phyloP scores from a whole-genome alignment of 148 eudicot genomes.

The Polygonum aviculare region DNA sequence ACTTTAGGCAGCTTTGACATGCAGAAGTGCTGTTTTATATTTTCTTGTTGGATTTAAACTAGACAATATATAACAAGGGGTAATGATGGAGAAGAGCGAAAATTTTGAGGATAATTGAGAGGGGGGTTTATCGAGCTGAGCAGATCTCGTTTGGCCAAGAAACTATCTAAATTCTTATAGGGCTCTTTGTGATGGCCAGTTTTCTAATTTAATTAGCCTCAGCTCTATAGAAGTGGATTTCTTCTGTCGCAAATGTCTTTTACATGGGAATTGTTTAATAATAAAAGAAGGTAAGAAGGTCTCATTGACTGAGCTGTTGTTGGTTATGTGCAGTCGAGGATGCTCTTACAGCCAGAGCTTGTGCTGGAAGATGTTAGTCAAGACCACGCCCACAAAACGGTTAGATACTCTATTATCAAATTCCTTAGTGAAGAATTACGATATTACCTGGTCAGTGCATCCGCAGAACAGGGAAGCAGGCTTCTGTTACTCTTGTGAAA shows the following conservation, averaged over 20 bases:
- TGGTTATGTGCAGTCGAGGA: slow-evolving; percentile 68
- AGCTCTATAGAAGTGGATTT: neutral
- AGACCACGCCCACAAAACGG: slow-evolving; percentile 98
- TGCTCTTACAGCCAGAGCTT: slow-evolving; percentile 92
- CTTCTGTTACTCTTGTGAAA: neutral
- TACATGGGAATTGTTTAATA: neutral
- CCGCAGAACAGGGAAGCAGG: neutral
- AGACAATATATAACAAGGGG: neutral
- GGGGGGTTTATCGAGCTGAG: neutral
- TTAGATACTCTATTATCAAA: slow-evolving; percentile 24
- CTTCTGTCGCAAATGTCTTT: neutral
- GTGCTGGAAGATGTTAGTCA: slow-evolving; percentile 99
- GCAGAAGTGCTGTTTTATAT: neutral
- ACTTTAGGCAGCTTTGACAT: neutral
- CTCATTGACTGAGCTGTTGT: slow-evolving; percentile 11
- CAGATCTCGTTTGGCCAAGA: neutral
- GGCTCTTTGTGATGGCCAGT: neutral
- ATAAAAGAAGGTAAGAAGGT: neutral
- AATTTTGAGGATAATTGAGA: neutral
- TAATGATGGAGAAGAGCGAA: neutral
- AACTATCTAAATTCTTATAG: neutral
- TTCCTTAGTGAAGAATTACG: neutral
- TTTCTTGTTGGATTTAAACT: neutral
- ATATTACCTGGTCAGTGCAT: neutral
- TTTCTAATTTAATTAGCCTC: neutral